Conservation (phyloP, 2,329 filamentous ascomycete genomes). For the Paramyrothecium sp. region DNA sequence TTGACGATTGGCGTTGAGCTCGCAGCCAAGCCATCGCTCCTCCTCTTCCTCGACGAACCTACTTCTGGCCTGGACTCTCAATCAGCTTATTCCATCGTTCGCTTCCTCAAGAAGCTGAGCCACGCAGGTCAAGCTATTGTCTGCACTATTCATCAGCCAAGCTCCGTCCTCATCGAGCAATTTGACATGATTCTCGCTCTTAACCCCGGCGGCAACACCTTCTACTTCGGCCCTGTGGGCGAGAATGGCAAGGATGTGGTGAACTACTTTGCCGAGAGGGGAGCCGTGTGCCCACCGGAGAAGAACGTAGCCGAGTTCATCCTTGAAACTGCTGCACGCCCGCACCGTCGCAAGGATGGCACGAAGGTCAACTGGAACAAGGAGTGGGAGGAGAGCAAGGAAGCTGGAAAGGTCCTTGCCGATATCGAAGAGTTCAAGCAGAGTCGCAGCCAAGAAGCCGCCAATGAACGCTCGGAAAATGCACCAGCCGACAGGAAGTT, state of each 20-base stretch:
- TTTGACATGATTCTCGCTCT: slow-evolving; percentile 55
- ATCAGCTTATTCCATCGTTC: slow-evolving; percentile 56
- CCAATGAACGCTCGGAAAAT: slow-evolving; percentile 13
- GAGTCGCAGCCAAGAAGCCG: slow-evolving; percentile 9
- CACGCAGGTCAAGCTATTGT: slow-evolving; percentile 57
- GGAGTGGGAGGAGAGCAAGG: slow-evolving; percentile 65
- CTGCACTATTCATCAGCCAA: slow-evolving; percentile 59
- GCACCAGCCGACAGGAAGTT: slow-evolving; percentile 47
- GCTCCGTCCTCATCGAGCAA: slow-evolving; percentile 49
- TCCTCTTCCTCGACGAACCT: slow-evolving; percentile 62
- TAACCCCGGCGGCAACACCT: slow-evolving; percentile 47
- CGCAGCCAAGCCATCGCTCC: slow-evolving; percentile 54
- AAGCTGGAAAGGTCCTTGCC: slow-evolving; percentile 54
- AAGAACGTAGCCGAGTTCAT: slow-evolving; percentile 51
- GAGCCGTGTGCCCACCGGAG: slow-evolving; percentile 60
- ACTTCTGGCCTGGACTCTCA: slow-evolving; percentile 55
- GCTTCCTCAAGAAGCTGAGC: slow-evolving; percentile 58
- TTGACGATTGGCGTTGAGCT: slow-evolving; percentile 54
- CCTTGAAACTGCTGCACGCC: slow-evolving; percentile 34
- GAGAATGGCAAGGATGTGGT: slow-evolving; percentile 42
- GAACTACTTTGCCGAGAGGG: slow-evolving; percentile 56
- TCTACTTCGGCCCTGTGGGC: slow-evolving; percentile 55
- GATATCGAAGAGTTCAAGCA: slow-evolving; percentile 63
- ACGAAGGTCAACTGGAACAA: slow-evolving; percentile 60
- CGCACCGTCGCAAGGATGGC: not conserved